A percentile compares a stretch with the other conserved stretches of the same genome.
phyloP scores from a whole-genome alignment of 768 basidiomycete species.

The Pleurotus tuber-regium region DNA sequence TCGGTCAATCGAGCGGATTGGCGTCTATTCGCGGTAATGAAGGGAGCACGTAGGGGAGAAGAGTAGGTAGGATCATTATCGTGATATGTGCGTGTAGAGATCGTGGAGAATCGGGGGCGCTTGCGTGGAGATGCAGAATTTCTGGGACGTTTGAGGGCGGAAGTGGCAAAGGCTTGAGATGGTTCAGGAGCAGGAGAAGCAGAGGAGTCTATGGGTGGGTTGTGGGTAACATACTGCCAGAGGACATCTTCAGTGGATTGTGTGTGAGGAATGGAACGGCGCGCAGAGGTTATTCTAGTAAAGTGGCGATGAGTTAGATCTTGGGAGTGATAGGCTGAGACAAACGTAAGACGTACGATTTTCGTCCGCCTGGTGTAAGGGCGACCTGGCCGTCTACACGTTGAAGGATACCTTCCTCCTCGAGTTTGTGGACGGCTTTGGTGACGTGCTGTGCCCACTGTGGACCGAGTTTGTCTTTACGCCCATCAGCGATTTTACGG shows the following conservation, averaged over 20 bases:
- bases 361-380: conserved; percentile 43
- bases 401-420: conserved; percentile 41
- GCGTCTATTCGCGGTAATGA: too few species aligned
- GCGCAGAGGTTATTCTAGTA: conserved; percentile 29
- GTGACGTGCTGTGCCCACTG: conserved; percentile 48
- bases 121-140: conserved; percentile 10
- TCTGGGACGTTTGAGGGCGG: neutral
- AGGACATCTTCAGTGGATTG: conserved; percentile 31
- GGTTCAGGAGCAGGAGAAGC: neutral
- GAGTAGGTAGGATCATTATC: conserved; percentile 3
- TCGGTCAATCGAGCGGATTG: conserved; percentile 7
- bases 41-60: too few species aligned
- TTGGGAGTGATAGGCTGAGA: too few species aligned
- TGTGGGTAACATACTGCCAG: conserved; percentile 35
- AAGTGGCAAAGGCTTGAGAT: conserved; percentile 1
- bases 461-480: conserved; percentile 44
- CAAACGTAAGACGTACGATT: conserved; percentile 43
- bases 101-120: conserved; percentile 9
- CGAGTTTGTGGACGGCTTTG: conserved; percentile 42
- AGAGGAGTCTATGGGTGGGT: conserved; percentile 5
- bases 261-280: conserved; percentile 26
- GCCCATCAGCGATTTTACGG: conserved; percentile 40
- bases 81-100: neutral
- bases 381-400: conserved; percentile 34
- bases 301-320: neutral